Conservation (phyloP, 768 basidiomycete genomes). For the Psilocybe cubensis region DNA sequence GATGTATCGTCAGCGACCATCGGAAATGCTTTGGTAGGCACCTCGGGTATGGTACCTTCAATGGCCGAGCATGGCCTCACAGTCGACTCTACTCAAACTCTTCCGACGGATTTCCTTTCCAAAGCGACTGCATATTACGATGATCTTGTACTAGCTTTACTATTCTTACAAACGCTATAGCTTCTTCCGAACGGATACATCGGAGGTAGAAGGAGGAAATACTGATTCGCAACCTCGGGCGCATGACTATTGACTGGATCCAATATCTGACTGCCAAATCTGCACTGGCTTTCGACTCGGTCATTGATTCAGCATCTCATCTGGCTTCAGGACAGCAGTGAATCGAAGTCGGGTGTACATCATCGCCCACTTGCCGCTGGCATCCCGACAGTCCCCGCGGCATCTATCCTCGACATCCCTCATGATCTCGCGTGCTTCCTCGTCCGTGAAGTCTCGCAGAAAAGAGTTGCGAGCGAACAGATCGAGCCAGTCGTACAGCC, state of each 20-base stretch:
- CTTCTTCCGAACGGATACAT: background rate
- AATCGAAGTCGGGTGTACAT: conserved; percentile 78
- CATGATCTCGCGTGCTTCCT: conserved; percentile 62
- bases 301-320: background rate
- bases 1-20: too few relatives aligned
- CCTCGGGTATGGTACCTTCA: background rate
- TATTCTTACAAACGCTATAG: background rate
- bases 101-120: background rate
- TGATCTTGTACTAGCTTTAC: background rate
- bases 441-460: conserved; percentile 52
- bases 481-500: conserved; percentile 66
- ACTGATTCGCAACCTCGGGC: too few relatives aligned
- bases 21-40: too few relatives aligned
- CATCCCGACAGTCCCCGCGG: conserved; percentile 58
- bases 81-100: too few relatives aligned
- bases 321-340: conserved; percentile 45
- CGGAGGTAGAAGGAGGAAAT: background rate
- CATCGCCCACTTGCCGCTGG: conserved; percentile 65
- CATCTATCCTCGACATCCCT: conserved; percentile 62
- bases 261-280: background rate
- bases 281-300: background rate
- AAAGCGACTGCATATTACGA: background rate
- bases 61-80: background rate
- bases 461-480: conserved; percentile 69
- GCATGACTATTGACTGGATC: background rate